phyloP scores from a whole-genome alignment of 164 flowering plant genomes.

The Paratinospora sagittata region DNA sequence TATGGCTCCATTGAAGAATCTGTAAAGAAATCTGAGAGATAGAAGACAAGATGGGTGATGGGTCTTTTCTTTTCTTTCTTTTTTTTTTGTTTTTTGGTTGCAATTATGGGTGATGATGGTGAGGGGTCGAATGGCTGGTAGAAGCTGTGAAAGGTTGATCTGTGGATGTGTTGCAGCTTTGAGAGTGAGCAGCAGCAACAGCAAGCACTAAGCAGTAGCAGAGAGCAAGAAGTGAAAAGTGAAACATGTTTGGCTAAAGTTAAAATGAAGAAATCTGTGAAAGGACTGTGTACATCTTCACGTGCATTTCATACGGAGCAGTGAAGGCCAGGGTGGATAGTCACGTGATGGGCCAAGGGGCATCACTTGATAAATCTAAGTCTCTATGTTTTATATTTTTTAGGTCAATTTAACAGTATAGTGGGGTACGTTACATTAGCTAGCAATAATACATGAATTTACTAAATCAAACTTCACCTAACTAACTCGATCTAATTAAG shows the following conservation, averaged over 20 bases:
- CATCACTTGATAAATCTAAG: background rate
- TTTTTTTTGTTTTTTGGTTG: background rate
- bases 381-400: no score
- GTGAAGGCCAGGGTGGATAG: background rate
- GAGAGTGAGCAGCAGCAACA: background rate
- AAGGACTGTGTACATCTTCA: conserved; percentile 1
- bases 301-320: background rate
- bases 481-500: no score
- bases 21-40: background rate
- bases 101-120: background rate
- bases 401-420: no score
- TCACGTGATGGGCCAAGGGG: background rate
- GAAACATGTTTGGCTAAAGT: background rate
- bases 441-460: no score
- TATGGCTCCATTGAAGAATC: background rate
- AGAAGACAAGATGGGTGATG: background rate
- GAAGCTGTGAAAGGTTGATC: background rate
- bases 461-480: no score
- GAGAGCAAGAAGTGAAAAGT: background rate
- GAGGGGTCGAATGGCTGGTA: background rate
- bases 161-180: background rate
- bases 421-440: no score
- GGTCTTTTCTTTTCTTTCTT: background rate
- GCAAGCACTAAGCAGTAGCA: no score
- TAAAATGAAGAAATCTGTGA: background rate